phyloP scores from a whole-genome alignment of 2,329 filamentous ascomycete species.

The Colletotrichum karsti region DNA sequence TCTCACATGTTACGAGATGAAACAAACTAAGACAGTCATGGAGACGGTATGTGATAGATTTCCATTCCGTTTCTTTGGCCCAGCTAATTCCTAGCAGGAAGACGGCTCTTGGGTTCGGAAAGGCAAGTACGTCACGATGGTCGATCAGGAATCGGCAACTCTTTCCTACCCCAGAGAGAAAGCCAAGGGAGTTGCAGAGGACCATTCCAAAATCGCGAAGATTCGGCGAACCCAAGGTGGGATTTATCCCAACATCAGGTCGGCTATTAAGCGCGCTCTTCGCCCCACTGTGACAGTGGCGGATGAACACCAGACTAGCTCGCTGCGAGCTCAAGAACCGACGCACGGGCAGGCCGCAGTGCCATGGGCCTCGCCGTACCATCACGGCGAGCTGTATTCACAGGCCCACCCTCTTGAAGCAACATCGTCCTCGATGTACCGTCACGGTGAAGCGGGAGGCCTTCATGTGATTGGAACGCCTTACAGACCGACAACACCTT shows the following conservation, averaged over 20 bases:
- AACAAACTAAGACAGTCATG: no score
- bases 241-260: background rate
- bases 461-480: background rate
- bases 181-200: background rate
- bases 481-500: background rate
- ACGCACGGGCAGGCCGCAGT: background rate
- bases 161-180: background rate
- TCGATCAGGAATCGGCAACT: background rate
- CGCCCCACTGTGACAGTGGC: background rate
- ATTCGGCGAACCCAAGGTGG: background rate
- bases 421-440: background rate
- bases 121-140: background rate
- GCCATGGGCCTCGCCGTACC: background rate
- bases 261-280: background rate
- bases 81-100: no score
- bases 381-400: background rate
- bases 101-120: background rate
- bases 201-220: background rate
- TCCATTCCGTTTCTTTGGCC: no score
- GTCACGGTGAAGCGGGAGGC: background rate
- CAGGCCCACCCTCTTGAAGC: no score
- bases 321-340: background rate
- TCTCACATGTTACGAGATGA: no score
- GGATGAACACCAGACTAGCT: background rate
- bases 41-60: no score